Conservation (phyloP, 192 early-diverging fungal species). For the Entomortierella parvispora region DNA sequence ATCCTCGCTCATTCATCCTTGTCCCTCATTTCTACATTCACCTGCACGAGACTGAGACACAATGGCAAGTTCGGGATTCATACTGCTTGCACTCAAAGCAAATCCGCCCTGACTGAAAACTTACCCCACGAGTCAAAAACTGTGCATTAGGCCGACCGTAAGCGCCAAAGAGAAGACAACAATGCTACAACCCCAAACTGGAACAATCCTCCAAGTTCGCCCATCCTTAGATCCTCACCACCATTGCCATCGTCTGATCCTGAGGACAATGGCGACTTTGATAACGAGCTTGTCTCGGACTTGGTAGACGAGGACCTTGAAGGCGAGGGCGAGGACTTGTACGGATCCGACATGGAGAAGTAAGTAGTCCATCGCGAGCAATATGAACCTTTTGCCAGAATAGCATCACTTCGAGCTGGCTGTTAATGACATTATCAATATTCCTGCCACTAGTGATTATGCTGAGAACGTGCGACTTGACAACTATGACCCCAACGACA, state of each 20-base stretch:
- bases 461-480: conserved; percentile 75
- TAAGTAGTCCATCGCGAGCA: conserved; percentile 52
- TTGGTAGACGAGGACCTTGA: conserved; percentile 61
- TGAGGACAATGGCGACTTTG: conserved; percentile 55
- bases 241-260: conserved; percentile 62
- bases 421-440: neutral
- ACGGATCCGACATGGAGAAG: conserved; percentile 86
- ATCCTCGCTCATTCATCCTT: too few relatives aligned
- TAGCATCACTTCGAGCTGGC: too few relatives aligned
- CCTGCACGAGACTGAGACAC: neutral
- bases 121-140: too few relatives aligned
- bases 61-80: neutral
- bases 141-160: conserved; percentile 61
- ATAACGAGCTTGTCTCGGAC: conserved; percentile 66
- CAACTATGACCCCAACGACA: conserved; percentile 80
- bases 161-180: conserved; percentile 64
- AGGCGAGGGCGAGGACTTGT: conserved; percentile 91
- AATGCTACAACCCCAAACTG: conserved; percentile 20
- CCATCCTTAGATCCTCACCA: conserved; percentile 55
- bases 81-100: conserved; percentile 6
- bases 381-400: too few relatives aligned
- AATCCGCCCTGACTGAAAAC: too few relatives aligned
- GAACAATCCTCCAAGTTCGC: conserved; percentile 54
- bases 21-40: too few relatives aligned
- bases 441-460: conserved; percentile 96